Evolutionary conservation across 1,139 yeast genomes (phyloP).

Genomic region (Pichia terricola): DNA sequence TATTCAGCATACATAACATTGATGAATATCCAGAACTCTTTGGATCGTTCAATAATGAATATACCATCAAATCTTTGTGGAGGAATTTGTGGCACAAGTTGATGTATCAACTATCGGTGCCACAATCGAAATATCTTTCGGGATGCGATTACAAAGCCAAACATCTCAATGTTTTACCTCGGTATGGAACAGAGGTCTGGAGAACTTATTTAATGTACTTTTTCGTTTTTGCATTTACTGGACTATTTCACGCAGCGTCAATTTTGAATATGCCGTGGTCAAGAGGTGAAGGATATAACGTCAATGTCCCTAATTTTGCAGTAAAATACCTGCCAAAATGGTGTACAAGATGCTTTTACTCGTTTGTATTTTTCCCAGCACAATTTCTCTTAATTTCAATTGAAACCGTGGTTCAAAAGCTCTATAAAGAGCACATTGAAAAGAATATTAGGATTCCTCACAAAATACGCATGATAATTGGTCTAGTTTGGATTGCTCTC

Average conservation of each 20-base stretch:
- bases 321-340: background rate
- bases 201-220: constrained; percentile 5
- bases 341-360: constrained; percentile 11
- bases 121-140: constrained; percentile 6
- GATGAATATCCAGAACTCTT: constrained; percentile 10
- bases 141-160: constrained; percentile 4
- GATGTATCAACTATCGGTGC: constrained; percentile 13
- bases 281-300: constrained; percentile 6
- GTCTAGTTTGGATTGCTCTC: constrained; percentile 11
- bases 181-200: constrained; percentile 4
- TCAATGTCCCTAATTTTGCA: constrained; percentile 8
- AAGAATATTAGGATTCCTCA: constrained; percentile 2
- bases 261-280: constrained; percentile 12
- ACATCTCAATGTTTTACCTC: background rate
- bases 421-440: background rate
- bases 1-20: background rate
- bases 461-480: constrained; percentile 3
- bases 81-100: constrained; percentile 14
- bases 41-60: constrained; percentile 10
- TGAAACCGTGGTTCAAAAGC: constrained; percentile 3
- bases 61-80: constrained; percentile 14
- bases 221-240: constrained; percentile 13
- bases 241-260: constrained; percentile 12
- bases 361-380: constrained; percentile 13
- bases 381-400: constrained; percentile 10